Evolutionary conservation across 225 moss, liverwort and hornwort species (phyloP).

Genomic region (Takakia lepidozioides): DNA sequence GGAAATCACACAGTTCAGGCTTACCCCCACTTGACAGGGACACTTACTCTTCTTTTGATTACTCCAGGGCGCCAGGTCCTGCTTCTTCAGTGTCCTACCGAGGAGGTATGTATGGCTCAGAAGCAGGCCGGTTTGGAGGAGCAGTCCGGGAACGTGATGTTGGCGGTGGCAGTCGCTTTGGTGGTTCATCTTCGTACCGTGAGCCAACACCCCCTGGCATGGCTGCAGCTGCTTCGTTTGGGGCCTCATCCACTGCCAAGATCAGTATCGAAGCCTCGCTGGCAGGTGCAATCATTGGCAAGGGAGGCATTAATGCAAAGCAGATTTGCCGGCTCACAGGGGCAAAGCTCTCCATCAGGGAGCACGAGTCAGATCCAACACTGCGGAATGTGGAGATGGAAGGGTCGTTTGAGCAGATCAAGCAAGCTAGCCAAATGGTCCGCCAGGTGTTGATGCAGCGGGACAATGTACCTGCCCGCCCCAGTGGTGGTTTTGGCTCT

Average conservation of each 20-base stretch:
- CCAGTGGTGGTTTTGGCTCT: conserved; percentile 75
- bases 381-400: conserved; percentile 97
- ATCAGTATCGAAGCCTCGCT: conserved; percentile 96
- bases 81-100: conserved; percentile 53
- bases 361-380: conserved; percentile 71
- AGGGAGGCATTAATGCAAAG: conserved; percentile 91
- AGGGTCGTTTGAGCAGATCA: conserved; percentile 95
- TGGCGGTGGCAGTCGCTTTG: conserved; percentile 31
- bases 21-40: conserved; percentile 49
- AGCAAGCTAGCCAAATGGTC: conserved; percentile 97
- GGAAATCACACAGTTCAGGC: conserved; percentile 43
- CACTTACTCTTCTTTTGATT: conserved; percentile 44
- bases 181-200: conserved; percentile 48
- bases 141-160: conserved; percentile 23
- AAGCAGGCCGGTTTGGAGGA: conserved; percentile 19
- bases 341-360: conserved; percentile 96
- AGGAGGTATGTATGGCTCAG: conserved; percentile 16
- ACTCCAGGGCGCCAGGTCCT: conserved; percentile 58
- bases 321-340: conserved; percentile 98
- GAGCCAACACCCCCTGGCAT: conserved; percentile 98
- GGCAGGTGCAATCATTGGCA: conserved; percentile 97
- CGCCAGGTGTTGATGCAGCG: conserved; percentile 95
- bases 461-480: conserved; percentile 77
- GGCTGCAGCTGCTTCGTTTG: conserved; percentile 92
- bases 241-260: conserved; percentile 92